phyloP scores from a whole-genome alignment of 2,329 filamentous ascomycete genomes.

The Colletotrichum sp. region DNA sequence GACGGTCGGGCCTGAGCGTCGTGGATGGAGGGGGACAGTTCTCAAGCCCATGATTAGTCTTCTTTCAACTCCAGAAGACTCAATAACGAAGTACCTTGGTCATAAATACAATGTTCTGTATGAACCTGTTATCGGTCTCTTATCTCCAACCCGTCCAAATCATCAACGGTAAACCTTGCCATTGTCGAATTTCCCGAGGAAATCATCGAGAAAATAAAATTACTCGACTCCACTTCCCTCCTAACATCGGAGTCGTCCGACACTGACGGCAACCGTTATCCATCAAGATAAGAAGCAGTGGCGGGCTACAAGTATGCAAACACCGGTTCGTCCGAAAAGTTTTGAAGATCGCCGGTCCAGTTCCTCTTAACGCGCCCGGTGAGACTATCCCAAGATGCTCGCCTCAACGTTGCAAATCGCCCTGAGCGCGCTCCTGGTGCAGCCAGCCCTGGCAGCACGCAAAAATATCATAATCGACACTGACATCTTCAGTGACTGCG shows the following conservation, averaged over 20 bases:
- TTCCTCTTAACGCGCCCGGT: not conserved
- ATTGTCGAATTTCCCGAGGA: not conserved
- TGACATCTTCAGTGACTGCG: constrained; percentile 50
- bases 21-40: not conserved
- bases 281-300: not conserved
- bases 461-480: constrained; percentile 51
- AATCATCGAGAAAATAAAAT: not conserved
- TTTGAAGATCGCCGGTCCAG: not conserved
- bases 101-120: not conserved
- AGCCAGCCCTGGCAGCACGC: not conserved
- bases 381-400: not conserved
- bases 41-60: not conserved
- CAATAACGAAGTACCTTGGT: not conserved
- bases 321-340: not conserved
- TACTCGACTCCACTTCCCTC: not conserved
- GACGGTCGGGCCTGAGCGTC: no score
- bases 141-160: not conserved
- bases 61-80: not conserved
- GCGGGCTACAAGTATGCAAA: not conserved
- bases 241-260: not conserved
- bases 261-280: not conserved
- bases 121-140: not conserved
- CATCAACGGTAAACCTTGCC: not conserved
- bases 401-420: not conserved
- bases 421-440: not conserved